Evolutionary conservation across 345 rosid genomes (phyloP).

Genomic region (Toxicodendron radicans): DNA sequence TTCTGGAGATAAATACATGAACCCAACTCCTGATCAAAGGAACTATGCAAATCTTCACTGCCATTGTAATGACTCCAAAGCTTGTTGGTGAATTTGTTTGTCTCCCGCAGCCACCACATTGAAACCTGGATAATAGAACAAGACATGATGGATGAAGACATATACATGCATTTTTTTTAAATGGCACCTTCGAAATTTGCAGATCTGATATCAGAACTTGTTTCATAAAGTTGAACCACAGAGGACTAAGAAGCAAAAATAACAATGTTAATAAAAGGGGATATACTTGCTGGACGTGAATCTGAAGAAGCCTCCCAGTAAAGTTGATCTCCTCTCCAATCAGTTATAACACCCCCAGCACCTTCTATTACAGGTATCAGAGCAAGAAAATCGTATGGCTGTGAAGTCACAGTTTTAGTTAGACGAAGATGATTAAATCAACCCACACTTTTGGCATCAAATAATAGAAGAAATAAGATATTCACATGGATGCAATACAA

Average conservation of each 20-base stretch:
- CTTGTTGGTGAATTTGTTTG: conserved; percentile 55
- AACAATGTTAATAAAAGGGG: background rate
- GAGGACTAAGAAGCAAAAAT: background rate
- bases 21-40: background rate
- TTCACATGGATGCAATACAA: background rate
- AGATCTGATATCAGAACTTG: conserved; percentile 3
- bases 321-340: conserved; percentile 74
- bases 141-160: conserved; percentile 9
- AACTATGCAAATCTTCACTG: conserved; percentile 15
- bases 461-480: background rate
- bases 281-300: conserved; percentile 59
- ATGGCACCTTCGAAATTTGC: background rate
- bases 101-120: conserved; percentile 88
- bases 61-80: conserved; percentile 46
- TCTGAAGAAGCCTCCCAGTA: conserved; percentile 76
- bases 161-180: background rate
- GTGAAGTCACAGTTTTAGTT: conserved; percentile 13
- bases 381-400: conserved; percentile 93
- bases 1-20: background rate
- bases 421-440: background rate
- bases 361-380: conserved; percentile 92
- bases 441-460: background rate
- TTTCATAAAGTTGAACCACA: background rate
- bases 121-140: conserved; percentile 50
- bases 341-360: conserved; percentile 83